These are phyloP conservation scores for Linnemannia zychae DNA, from an alignment of 192 early-diverging fungal species.

Conservation along the genomic window DNA sequence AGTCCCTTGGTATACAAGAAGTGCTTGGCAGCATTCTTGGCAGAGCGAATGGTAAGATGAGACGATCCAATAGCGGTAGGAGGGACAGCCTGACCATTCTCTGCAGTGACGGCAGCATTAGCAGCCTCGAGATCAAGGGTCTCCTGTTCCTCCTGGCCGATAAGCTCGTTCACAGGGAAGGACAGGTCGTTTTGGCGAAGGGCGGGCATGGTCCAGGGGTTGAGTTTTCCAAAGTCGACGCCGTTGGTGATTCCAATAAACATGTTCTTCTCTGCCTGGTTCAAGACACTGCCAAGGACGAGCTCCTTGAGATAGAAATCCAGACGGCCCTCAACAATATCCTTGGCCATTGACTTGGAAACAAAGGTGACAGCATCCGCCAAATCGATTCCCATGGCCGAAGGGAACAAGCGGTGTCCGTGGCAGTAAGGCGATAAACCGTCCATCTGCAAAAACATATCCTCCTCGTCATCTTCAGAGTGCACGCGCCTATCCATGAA, in stretches of 20 bases:
- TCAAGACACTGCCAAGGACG: constrained; percentile 62
- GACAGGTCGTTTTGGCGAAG: constrained; percentile 44
- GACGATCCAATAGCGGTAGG: neutral
- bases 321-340: constrained; percentile 66
- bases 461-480: constrained; percentile 46
- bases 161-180: constrained; percentile 56
- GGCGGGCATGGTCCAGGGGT: constrained; percentile 61
- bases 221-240: constrained; percentile 61
- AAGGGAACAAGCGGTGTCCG: constrained; percentile 64
- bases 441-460: constrained; percentile 38
- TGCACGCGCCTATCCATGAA: constrained; percentile 58
- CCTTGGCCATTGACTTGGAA: constrained; percentile 64
- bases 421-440: constrained; percentile 59
- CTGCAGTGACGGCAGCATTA: neutral
- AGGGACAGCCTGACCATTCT: neutral
- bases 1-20: constrained; percentile 57
- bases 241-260: constrained; percentile 71
- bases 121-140: neutral
- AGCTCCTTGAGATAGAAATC: constrained; percentile 70
- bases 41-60: constrained; percentile 34
- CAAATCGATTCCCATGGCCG: constrained; percentile 63
- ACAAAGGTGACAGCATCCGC: constrained; percentile 69
- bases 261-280: constrained; percentile 55
- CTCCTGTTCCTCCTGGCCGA: constrained; percentile 12
- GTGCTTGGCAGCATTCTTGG: constrained; percentile 63